Conservation (phyloP, 73 alveolate genomes). For the Paramecium octaurelia region DNA sequence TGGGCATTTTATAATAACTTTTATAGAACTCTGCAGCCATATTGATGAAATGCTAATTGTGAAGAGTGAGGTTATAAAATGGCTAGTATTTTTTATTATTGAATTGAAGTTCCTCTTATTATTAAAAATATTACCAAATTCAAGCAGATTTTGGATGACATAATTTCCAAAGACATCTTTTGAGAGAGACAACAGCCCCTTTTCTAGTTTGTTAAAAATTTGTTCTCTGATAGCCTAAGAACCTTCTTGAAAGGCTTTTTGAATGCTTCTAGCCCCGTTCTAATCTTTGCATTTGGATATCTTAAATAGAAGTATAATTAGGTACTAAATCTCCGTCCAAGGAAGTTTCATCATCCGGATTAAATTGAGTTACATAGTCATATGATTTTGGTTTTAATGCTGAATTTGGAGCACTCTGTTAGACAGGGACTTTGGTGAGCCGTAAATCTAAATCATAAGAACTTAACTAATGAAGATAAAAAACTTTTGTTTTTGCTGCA, state of each 20-base stretch:
- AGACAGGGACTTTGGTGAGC: neutral
- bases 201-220: constrained; percentile 67
- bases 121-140: neutral
- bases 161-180: constrained; percentile 78
- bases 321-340: constrained; percentile 1
- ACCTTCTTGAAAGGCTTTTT: constrained; percentile 69
- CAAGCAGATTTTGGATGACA: constrained; percentile 73
- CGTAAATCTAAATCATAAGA: neutral
- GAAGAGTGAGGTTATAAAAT: constrained; percentile 60
- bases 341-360: neutral
- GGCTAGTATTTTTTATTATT: constrained; percentile 53
- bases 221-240: constrained; percentile 57
- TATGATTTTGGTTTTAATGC: neutral
- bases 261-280: constrained; percentile 68
- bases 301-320: neutral
- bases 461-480: neutral
- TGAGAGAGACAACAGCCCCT: constrained; percentile 60
- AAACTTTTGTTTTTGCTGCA: neutral
- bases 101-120: neutral
- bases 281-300: constrained; percentile 64
- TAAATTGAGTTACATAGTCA: neutral
- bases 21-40: constrained; percentile 77
- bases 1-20: constrained; percentile 63
- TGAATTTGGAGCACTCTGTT: neutral
- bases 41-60: constrained; percentile 67